Evolutionary conservation across 306 rosid species (phyloP), one percentile per base, ranked within the genome.

Genomic region (Cicer chorassanicum): DNA sequence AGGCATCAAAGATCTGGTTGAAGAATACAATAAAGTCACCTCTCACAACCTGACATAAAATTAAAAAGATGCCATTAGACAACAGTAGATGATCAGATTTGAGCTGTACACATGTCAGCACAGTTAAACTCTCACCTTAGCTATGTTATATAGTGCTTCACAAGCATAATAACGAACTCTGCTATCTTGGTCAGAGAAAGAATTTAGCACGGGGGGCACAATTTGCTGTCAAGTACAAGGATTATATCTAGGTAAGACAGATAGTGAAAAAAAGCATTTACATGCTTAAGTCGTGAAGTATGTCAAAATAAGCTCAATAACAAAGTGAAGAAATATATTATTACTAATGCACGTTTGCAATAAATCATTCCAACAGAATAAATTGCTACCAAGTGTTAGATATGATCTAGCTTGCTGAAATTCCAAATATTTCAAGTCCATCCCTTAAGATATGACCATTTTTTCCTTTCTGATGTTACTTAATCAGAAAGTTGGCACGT

Each of bases 161-260:
- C 99, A 95, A 57, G 99, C 98, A 90, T 95, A 92, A 85, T 95
- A 95, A 41, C 99, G 99, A 74, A 95, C 99, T 84, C 98, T 89
- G 89, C 98, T 86, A 72, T 95, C 99, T 89, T 95, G 99, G 84
- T 95, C 99, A 51, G 89, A 80, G 84, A 95, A 95, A 64, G 99
- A 90, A 72, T 56, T 72, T 56, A 95, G 89, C 74, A 95, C 99
- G 10, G 99, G 98, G 8, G 91, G 97, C 80, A 95, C 99, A 51
- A 95, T 92, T 85, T 88, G 96, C 99, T 95, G 98, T 71, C 72
- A 88, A 14, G 67, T 51, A 57, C 67, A 83, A 79, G 12, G 62
- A 67, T 75, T 19, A 80, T 38, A 36, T 19, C 15, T 40, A 42
- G 49, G 69, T 79, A 72, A 76, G 74, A 54, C 42, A 38, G 13